Evolutionary conservation across 2,329 filamentous ascomycete species (phyloP), one percentile per base, ranked within the genome.

Genomic region (Calonectria multiphialidica): DNA sequence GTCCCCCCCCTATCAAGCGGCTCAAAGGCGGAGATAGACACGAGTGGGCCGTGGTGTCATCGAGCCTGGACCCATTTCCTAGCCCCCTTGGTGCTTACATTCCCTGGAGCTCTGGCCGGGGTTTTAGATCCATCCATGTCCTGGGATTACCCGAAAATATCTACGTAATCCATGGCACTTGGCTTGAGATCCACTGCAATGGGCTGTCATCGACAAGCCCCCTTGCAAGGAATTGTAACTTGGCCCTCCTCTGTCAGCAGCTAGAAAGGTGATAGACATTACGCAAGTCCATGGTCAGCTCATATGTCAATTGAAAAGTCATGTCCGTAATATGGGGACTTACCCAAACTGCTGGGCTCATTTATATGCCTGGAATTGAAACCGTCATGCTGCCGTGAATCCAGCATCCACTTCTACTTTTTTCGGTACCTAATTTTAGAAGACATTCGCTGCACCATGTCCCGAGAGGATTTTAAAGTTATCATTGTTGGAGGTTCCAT

Each of bases 401-500:
- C 40, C 16, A 42, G 16, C 40, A 42, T 42, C 40, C 40, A 18
- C 40, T 18, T 42, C 15, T 18, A 42, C 13, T 13, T 42, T 42
- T n/a, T 42, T 42, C 40, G 23, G 15, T 15, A 10, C 25, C 47
- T 49, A 28, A 28, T 5, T 25, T 49, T 49, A 16, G 8, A 40
- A n/a, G 18, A 61, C 8, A 37, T 15, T 15, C 18, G 9, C 18
- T 35, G 28, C 10, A 61, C 13, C 9, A 61, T 61, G 57, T 15
- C 57, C 44, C 57, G 18, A n/a, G 3, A 67, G 7, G 7, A 63
- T 67, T 21, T 59, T 42, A 73, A 66, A 45, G 18, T 66, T 5
- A 42, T 77, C 2, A 77, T 77, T n/a, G 71, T 61, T 0, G 71
- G 74, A 4, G 75, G 66, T 2, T 66, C 73, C 1, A 50, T 77